phyloP scores from a whole-genome alignment of 495 filamentous ascomycete species.

The Penicillium subrubescens region DNA sequence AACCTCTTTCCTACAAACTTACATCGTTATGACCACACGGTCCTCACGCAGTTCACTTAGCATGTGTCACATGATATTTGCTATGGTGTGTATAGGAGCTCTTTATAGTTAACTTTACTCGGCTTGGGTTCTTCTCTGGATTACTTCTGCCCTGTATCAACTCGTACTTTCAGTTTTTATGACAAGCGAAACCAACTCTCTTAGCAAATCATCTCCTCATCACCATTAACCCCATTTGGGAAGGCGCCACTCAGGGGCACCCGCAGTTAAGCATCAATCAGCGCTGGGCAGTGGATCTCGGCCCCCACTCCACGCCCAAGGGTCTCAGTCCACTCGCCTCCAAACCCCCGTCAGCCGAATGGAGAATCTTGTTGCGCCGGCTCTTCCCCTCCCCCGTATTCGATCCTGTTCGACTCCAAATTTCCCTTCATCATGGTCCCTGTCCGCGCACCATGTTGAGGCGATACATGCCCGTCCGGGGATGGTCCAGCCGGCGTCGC shows the following conservation, averaged over 20 bases:
- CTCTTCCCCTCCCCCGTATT: background rate
- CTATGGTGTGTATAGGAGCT: no score
- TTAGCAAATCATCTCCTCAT: background rate
- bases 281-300: slow-evolving; percentile 5
- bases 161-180: background rate
- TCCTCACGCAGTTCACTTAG: no score
- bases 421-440: slow-evolving; percentile 7
- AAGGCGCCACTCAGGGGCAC: background rate
- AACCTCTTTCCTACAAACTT: no score
- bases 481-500: slow-evolving; percentile 8
- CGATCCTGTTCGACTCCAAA: background rate
- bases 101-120: no score
- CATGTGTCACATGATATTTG: no score
- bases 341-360: background rate
- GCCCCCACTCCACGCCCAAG: background rate
- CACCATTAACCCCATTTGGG: background rate
- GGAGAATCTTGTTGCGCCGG: background rate
- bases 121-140: no score
- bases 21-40: no score
- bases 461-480: slow-evolving; percentile 3
- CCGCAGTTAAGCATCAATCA: slow-evolving; percentile 3
- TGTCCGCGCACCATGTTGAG: slow-evolving; percentile 17
- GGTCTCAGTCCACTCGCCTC: background rate
- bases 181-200: background rate
- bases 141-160: background rate